Conservation (phyloP, 768 basidiomycete species). For the Calocera cornea region DNA sequence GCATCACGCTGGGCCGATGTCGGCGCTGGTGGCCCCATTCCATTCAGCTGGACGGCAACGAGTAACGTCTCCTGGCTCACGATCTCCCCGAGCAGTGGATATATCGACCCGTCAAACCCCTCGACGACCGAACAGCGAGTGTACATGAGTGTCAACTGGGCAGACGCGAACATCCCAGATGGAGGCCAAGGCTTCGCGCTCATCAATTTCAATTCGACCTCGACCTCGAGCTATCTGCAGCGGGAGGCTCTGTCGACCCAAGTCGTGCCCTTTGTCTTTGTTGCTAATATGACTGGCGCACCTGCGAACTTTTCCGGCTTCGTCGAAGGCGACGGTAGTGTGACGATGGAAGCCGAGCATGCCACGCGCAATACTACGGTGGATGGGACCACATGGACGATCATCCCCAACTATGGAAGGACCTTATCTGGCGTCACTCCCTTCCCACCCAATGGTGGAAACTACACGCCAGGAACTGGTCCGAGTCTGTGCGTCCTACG, state of each 20-base stretch:
- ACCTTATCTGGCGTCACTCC: slow-evolving; percentile 50
- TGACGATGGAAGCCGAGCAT: slow-evolving; percentile 57
- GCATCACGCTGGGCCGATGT: slow-evolving; percentile 45
- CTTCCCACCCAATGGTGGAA: slow-evolving; percentile 38
- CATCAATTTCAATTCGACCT: not conserved
- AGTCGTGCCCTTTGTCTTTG: not conserved
- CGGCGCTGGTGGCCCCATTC: slow-evolving; percentile 42
- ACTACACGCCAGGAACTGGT: slow-evolving; percentile 49
- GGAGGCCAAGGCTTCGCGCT: not conserved
- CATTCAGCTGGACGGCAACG: slow-evolving; percentile 42
- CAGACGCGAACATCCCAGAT: not conserved
- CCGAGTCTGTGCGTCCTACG: slow-evolving; percentile 43
- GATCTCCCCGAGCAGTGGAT: slow-evolving; percentile 35
- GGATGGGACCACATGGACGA: slow-evolving; percentile 41
- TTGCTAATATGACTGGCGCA: not conserved
- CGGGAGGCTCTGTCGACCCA: not conserved
- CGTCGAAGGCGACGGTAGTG: slow-evolving; percentile 47
- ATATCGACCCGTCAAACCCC: slow-evolving; percentile 33
- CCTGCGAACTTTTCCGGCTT: slow-evolving; percentile 31
- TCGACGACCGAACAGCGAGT: slow-evolving; percentile 35
- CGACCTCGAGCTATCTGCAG: not conserved
- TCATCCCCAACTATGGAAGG: slow-evolving; percentile 46
- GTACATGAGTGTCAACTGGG: slow-evolving; percentile 47
- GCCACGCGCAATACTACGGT: slow-evolving; percentile 36
- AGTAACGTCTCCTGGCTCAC: slow-evolving; percentile 42